A percentile compares a stretch with the other conserved stretches of the same genome.
Evolutionary conservation across 2,329 filamentous ascomycete species (phyloP).

Genomic region (Diaporthe velutina): DNA sequence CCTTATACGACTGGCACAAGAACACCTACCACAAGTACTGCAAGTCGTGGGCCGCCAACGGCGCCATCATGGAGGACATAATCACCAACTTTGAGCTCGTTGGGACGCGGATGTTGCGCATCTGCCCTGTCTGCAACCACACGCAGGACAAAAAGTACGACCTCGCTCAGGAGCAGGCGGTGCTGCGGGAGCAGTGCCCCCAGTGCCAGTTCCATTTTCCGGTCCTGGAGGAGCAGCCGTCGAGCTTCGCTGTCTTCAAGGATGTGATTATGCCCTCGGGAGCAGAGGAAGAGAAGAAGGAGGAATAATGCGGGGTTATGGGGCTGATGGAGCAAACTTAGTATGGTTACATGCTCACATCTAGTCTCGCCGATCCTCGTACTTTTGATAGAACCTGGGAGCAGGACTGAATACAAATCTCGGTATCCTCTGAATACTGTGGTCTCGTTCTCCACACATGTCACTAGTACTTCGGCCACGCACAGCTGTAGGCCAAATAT

Average conservation of each 20-base stretch:
- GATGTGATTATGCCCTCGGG: background rate
- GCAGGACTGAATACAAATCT: background rate
- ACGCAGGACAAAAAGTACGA: constrained; percentile 34
- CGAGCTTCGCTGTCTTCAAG: constrained; percentile 13
- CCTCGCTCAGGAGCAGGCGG: constrained; percentile 25
- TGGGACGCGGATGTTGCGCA: constrained; percentile 18
- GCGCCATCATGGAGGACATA: constrained; percentile 32
- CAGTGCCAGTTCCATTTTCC: constrained; percentile 32
- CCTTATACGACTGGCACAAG: constrained; percentile 35
- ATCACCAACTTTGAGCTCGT: constrained; percentile 33
- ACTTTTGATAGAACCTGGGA: background rate
- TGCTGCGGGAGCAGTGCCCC: constrained; percentile 27
- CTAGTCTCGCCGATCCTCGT: background rate
- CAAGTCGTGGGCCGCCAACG: constrained; percentile 29
- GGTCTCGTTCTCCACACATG: background rate
- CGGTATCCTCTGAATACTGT: background rate
- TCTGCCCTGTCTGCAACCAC: constrained; percentile 31
- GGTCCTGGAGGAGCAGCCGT: background rate
- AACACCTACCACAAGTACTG: constrained; percentile 36
- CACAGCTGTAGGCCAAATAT: background rate
- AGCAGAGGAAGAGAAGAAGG: background rate
- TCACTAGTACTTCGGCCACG: background rate
- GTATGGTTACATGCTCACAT: background rate
- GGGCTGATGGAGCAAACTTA: background rate
- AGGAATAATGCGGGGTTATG: background rate